Conservation (phyloP, 495 filamentous ascomycete genomes). For the Xeromyces bisporus region DNA sequence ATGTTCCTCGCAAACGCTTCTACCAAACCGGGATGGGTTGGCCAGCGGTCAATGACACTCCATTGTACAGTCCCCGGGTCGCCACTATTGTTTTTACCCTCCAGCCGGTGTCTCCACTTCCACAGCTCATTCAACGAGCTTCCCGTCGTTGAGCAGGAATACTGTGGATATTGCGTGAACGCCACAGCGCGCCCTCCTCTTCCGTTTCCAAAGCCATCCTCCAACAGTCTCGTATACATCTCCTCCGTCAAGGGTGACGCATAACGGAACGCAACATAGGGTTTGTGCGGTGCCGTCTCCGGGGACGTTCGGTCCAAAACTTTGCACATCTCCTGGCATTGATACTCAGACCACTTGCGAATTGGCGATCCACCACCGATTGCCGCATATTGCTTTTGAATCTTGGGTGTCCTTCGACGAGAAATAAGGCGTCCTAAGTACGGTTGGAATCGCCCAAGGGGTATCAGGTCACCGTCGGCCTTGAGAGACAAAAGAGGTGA, state of each 20-base stretch:
- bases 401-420: conserved; percentile 78
- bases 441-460: conserved; percentile 79
- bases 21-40: conserved; percentile 73
- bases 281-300: conserved; percentile 89
- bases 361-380: conserved; percentile 97
- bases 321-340: conserved; percentile 89
- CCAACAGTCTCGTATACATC: conserved; percentile 64
- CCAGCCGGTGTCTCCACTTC: conserved; percentile 83
- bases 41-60: conserved; percentile 98
- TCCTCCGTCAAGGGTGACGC: conserved; percentile 87
- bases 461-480: conserved; percentile 90
- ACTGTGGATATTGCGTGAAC: conserved; percentile 98
- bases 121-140: conserved; percentile 93
- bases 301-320: conserved; percentile 78
- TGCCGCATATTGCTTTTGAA: conserved; percentile 81
- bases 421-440: conserved; percentile 84
- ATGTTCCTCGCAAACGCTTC: conserved; percentile 86
- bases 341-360: conserved; percentile 91
- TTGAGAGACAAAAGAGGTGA: conserved; percentile 14
- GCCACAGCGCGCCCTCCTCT: conserved; percentile 84
- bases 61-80: conserved; percentile 57
- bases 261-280: conserved; percentile 97
- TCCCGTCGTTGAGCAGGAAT: conserved; percentile 96
- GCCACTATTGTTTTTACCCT: conserved; percentile 47
- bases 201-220: conserved; percentile 77